Conservation (phyloP, 371 early-diverging fungal genomes). For the Rhizopus microsporus region DNA sequence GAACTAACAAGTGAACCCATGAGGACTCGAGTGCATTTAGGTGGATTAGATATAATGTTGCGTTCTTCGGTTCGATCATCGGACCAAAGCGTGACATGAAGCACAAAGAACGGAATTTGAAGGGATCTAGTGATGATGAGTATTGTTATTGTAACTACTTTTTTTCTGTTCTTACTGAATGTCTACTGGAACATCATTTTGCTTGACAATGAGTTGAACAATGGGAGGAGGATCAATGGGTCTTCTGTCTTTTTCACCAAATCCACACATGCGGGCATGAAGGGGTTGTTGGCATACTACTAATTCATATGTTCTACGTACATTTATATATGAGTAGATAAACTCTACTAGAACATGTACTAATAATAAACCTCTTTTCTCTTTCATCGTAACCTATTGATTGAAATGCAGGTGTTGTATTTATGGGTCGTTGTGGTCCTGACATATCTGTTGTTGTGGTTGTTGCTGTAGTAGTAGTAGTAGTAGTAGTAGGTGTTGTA, state of each 20-base stretch:
- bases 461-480: not conserved
- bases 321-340: not conserved
- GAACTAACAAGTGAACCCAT: slow-evolving; percentile 86
- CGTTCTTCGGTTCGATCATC: slow-evolving; percentile 63
- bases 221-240: slow-evolving; percentile 74
- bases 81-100: slow-evolving; percentile 79
- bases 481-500: not conserved
- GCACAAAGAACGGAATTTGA: slow-evolving; percentile 68
- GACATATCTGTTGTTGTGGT: not conserved
- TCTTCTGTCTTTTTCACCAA: slow-evolving; percentile 78
- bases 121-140: slow-evolving; percentile 33
- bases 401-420: not conserved
- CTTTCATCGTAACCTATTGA: slow-evolving; percentile 38
- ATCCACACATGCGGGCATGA: slow-evolving; percentile 84
- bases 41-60: slow-evolving; percentile 60
- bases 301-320: slow-evolving; percentile 51
- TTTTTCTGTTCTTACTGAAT: slow-evolving; percentile 38
- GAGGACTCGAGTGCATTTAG: slow-evolving; percentile 66
- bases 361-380: slow-evolving; percentile 29
- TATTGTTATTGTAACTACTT: not conserved
- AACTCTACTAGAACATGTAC: not conserved
- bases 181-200: slow-evolving; percentile 43
- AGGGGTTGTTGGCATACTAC: slow-evolving; percentile 75
- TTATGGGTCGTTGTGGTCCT: slow-evolving; percentile 1
- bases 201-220: slow-evolving; percentile 57